Conservation (phyloP, 1,284 basidiomycete genomes). For the Cutaneotrichosporon sp. region DNA sequence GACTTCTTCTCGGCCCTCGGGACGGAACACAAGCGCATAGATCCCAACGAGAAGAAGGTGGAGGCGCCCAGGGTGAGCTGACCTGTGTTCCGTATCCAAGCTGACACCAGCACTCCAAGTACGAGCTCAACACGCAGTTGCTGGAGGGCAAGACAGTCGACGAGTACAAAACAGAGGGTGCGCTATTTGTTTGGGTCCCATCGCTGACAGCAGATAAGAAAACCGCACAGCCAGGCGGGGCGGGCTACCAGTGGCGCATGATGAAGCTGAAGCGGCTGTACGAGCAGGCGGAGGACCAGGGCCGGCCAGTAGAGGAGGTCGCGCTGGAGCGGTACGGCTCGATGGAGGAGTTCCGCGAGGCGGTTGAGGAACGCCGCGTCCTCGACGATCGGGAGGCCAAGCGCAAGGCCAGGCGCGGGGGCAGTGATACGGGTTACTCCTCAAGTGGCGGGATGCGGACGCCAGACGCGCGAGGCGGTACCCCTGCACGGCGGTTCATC, state of each 20-base stretch:
- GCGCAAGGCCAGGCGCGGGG: constrained; percentile 48
- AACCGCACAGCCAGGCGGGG: constrained; percentile 67
- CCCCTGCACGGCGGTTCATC: constrained; percentile 40
- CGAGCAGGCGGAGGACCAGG: constrained; percentile 83
- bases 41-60: constrained; percentile 57
- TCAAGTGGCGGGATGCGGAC: constrained; percentile 51
- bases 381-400: constrained; percentile 72
- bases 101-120: constrained; percentile 41
- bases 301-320: constrained; percentile 68
- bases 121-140: constrained; percentile 76
- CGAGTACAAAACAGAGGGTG: constrained; percentile 55
- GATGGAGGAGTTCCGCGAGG: constrained; percentile 79
- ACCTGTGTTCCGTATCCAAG: neutral
- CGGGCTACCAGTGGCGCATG: constrained; percentile 96
- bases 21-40: constrained; percentile 65
- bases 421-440: constrained; percentile 48
- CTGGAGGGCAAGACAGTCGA: constrained; percentile 59
- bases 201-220: constrained; percentile 46
- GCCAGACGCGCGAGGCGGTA: constrained; percentile 47
- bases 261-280: constrained; percentile 86
- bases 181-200: no score
- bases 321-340: constrained; percentile 83
- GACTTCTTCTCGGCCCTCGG: constrained; percentile 86
- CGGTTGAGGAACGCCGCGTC: constrained; percentile 73
- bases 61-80: constrained; percentile 64